Evolutionary conservation across 306 rosid genomes (phyloP).

Genomic region (Purshia tridentata): DNA sequence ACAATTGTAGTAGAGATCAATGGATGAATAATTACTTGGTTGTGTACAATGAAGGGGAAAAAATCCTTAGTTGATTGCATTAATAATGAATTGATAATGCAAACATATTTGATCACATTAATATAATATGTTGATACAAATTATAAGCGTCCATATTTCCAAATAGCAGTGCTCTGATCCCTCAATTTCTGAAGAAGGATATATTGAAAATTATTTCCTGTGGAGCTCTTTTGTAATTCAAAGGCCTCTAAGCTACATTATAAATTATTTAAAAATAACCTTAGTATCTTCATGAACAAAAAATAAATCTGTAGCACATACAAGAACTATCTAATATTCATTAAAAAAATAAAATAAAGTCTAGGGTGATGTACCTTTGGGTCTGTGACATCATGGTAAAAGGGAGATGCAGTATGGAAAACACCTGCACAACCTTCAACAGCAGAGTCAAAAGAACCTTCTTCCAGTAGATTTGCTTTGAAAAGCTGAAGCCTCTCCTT

Average conservation of each 20-base stretch:
- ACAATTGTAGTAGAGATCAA: background rate
- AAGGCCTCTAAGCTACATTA: background rate
- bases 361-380: slow-evolving; percentile 31
- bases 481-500: slow-evolving; percentile 42
- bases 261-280: background rate
- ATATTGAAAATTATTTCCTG: background rate
- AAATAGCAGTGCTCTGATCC: background rate
- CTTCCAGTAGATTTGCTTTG: slow-evolving; percentile 40
- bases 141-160: background rate
- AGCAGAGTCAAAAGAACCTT: slow-evolving; percentile 43
- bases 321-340: background rate
- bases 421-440: slow-evolving; percentile 40
- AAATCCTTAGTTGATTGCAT: background rate
- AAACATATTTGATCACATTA: background rate
- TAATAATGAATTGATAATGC: background rate
- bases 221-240: background rate
- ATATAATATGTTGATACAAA: background rate
- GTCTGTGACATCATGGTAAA: slow-evolving; percentile 31
- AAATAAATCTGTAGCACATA: background rate
- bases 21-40: background rate
- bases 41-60: background rate
- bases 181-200: background rate
- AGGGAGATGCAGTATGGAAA: slow-evolving; percentile 49
- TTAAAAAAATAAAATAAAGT: background rate
- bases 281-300: background rate